Conservation (phyloP, 371 early-diverging fungal genomes). For the Mucor ambiguus region DNA sequence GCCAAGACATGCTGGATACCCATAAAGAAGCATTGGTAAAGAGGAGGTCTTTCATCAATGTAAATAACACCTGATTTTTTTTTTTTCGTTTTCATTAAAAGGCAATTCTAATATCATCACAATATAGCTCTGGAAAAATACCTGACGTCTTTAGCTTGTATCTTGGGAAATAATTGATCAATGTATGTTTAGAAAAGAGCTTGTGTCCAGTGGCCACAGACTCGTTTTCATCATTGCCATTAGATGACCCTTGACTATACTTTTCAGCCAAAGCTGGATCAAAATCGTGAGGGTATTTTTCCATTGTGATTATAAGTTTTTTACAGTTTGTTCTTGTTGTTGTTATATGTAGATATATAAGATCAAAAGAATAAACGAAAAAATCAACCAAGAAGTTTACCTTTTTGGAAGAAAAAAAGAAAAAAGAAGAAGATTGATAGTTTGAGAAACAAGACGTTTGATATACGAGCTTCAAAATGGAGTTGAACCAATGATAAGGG, state of each 20-base stretch:
- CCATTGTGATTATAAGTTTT: slow-evolving; percentile 1
- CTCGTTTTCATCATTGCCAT: not conserved
- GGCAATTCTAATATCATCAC: not conserved
- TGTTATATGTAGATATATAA: not conserved
- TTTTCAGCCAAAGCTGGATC: slow-evolving; percentile 12
- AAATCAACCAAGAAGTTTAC: slow-evolving; percentile 1
- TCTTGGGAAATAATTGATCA: slow-evolving; percentile 25
- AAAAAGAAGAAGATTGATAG: not conserved
- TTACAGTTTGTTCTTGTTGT: slow-evolving; percentile 5
- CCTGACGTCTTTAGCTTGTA: slow-evolving; percentile 27
- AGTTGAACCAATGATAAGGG: not conserved
- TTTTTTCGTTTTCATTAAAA: not conserved
- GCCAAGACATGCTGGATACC: slow-evolving; percentile 61
- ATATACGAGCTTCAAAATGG: not conserved
- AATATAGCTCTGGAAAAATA: slow-evolving; percentile 2
- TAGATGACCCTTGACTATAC: slow-evolving; percentile 1
- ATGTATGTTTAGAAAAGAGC: slow-evolving; percentile 23
- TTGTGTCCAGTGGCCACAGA: slow-evolving; percentile 19
- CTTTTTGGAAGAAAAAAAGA: slow-evolving; percentile 1
- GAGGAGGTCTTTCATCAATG: slow-evolving; percentile 53
- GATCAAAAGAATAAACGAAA: slow-evolving; percentile 1
- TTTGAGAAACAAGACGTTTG: not conserved
- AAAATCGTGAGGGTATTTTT: slow-evolving; percentile 12
- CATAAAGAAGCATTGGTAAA: slow-evolving; percentile 42
- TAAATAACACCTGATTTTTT: slow-evolving; percentile 35